Evolutionary conservation across 768 basidiomycete species (phyloP).

Genomic region (Phlebiopsis flavidoalba): DNA sequence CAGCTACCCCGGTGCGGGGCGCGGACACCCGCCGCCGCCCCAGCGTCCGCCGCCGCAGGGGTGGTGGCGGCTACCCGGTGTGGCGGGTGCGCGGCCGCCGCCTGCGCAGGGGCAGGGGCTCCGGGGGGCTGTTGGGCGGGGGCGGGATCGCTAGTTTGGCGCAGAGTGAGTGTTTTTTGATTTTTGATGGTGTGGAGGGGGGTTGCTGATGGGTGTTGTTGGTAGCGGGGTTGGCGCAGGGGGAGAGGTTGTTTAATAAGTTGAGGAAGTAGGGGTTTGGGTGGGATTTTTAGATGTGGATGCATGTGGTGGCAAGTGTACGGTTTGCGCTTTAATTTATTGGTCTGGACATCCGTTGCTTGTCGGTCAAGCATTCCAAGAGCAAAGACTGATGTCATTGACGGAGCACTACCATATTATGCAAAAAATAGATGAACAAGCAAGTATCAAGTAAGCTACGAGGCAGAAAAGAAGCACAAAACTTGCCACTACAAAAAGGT

Average conservation of each 20-base stretch:
- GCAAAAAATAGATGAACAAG: too few species aligned
- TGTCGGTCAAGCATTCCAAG: too few species aligned
- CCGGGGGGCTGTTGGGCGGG: background rate
- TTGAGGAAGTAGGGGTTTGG: constrained; percentile 23
- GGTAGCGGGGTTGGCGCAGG: constrained; percentile 26
- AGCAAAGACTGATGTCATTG: too few species aligned
- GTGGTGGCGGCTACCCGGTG: background rate
- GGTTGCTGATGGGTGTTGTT: constrained; percentile 10
- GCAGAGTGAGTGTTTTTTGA: constrained; percentile 40
- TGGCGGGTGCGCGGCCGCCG: too few species aligned
- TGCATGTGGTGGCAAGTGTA: background rate
- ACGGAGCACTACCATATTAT: too few species aligned
- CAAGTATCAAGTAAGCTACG: too few species aligned
- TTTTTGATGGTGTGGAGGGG: constrained; percentile 2
- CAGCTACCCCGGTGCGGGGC: background rate
- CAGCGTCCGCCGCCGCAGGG: background rate
- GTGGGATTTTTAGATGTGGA: background rate
- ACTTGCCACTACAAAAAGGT: too few species aligned
- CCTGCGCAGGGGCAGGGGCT: background rate
- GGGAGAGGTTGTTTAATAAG: constrained; percentile 42
- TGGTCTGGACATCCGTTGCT: too few species aligned
- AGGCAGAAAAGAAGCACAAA: too few species aligned
- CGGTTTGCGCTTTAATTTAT: too few species aligned
- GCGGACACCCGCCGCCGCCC: background rate
- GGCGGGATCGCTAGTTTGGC: constrained; percentile 36